Base-by-base conservation (phyloP, 495 filamentous ascomycete genomes). In the Hypoxylon cercidicola region DNA sequence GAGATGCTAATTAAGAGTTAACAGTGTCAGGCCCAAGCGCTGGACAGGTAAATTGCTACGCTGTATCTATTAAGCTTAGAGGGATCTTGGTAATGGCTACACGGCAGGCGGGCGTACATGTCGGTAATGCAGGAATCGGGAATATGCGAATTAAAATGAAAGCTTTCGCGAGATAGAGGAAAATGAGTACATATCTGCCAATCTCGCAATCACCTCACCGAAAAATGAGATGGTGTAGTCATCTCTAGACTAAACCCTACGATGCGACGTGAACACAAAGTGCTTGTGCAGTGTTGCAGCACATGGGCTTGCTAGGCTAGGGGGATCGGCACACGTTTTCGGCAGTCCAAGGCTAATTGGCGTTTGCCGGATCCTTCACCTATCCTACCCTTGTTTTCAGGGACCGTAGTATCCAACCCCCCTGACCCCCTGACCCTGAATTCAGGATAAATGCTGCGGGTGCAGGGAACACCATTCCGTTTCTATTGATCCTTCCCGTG, bases 21-120 rank as follows among this genome's bases (percentile, higher is more conserved):
- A 54, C 37, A 83, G 81, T 83, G 81, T 68, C 79, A 80, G 64
- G 76, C 81, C 19, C 80, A 82, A 71, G 80, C 79, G 9, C 60
- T 83, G 56, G 81, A 83, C 62, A 70, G 77, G 59, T 81, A 76
- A 44, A 30, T 30, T 40, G 20, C 34, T 19, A 40, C n/a, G 13
- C 41, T 30, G n/a, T 43, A 28, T 15, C 13, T 41, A 50, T 59
- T 25, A 39, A 48, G 46, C 34, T 60, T 60, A 57, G 49, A 47
- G 13, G 19, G 21, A 47, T 48, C 30, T 50, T 51, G 60, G 21
- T 63, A 56, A 63, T 63, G 8, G 30, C 20, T 37, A 50, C 25
- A 45, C 57, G 28, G 55, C 45, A 40, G 8, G 47, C 45, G 16
- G 40, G 28, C 32, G 25, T 41, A 60, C 37, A 64, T 43, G 37